A percentile compares a stretch with the other conserved stretches of the same genome.
Evolutionary conservation across 495 filamentous ascomycete genomes (phyloP).

Genomic region (Daldinia concentrica): DNA sequence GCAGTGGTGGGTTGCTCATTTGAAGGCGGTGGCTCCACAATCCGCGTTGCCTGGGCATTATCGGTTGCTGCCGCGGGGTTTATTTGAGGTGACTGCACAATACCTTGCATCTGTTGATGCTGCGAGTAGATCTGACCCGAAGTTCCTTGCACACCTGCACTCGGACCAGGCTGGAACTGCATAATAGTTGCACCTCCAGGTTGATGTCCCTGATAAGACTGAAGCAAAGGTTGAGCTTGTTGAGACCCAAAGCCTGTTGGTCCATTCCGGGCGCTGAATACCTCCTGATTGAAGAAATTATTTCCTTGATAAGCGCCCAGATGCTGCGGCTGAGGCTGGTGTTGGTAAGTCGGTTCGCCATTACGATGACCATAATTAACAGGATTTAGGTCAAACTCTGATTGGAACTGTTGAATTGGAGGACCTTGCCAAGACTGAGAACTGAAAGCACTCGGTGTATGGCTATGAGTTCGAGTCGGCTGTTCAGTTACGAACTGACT

Average conservation of each 20-base stretch:
- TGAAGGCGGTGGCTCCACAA: not conserved
- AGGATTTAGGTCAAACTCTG: not conserved
- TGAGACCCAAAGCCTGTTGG: not conserved
- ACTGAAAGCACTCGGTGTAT: constrained; percentile 12
- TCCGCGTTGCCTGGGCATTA: not conserved
- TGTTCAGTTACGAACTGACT: not conserved
- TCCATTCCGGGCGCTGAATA: not conserved
- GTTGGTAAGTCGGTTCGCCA: constrained; percentile 12
- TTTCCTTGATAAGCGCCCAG: not conserved
- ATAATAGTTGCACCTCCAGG: not conserved
- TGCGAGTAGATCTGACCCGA: not conserved
- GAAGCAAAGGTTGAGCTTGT: not conserved
- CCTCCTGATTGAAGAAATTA: not conserved
- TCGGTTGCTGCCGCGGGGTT: no score
- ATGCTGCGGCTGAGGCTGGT: no score
- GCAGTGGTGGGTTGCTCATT: not conserved
- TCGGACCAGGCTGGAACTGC: not conserved
- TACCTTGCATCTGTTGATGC: constrained; percentile 3
- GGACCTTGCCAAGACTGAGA: constrained; percentile 12
- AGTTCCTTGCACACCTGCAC: not conserved
- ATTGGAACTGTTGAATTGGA: constrained; percentile 5
- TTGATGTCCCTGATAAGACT: not conserved
- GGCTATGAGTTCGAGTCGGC: constrained; percentile 1
- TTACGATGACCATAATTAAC: constrained; percentile 14
- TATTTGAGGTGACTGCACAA: not conserved